Conservation (phyloP, 73 alveolate genomes). For the Paramecium octaurelia region DNA sequence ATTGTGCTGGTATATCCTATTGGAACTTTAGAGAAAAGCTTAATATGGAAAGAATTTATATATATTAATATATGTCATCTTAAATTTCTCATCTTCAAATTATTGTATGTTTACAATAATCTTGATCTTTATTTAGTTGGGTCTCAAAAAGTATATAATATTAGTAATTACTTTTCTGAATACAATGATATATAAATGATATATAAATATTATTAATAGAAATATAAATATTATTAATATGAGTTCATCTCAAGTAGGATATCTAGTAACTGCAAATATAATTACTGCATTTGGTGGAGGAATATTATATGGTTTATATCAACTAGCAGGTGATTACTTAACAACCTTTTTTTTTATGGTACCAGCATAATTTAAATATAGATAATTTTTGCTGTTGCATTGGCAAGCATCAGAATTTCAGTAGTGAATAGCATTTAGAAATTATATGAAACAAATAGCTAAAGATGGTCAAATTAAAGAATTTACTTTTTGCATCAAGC, state of each 20-base stretch:
- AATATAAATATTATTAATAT: too few species aligned
- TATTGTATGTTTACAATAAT: too few species aligned
- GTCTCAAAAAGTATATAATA: too few species aligned
- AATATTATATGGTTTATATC: neutral
- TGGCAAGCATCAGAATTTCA: neutral
- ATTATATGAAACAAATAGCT: neutral
- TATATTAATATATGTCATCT: too few species aligned
- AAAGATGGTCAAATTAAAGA: neutral
- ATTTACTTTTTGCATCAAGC: neutral
- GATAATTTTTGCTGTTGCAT: neutral
- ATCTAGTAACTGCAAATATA: neutral
- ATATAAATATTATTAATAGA: too few species aligned
- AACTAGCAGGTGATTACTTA: neutral
- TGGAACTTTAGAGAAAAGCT: too few species aligned
- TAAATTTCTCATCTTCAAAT: too few species aligned
- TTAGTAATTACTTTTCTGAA: too few species aligned
- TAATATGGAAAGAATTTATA: too few species aligned
- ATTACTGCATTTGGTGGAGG: neutral
- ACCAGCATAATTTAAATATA: neutral
- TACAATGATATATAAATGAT: too few species aligned
- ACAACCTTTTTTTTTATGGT: slow-evolving; percentile 12
- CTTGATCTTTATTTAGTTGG: too few species aligned
- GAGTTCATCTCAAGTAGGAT: neutral
- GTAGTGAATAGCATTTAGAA: neutral
- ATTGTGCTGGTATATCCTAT: too few species aligned